phyloP scores from a whole-genome alignment of 2,329 filamentous ascomycete genomes.

The Stenocarpella maydis region DNA sequence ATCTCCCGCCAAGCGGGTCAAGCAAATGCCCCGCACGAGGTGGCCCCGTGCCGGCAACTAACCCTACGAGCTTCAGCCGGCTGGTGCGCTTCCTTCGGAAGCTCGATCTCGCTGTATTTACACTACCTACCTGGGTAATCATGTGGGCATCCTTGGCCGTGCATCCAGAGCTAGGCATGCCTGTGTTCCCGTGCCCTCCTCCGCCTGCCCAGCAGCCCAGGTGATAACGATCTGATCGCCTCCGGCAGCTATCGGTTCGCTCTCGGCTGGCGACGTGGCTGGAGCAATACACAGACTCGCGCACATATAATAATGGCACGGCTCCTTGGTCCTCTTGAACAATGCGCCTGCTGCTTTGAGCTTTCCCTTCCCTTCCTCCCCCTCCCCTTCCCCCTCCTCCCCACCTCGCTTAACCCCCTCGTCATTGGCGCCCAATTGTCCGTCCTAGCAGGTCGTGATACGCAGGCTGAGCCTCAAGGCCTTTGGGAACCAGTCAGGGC shows the following conservation, averaged over 20 bases:
- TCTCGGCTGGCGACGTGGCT: slow-evolving; percentile 32
- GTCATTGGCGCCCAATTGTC: not conserved
- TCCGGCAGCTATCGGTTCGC: slow-evolving; percentile 30
- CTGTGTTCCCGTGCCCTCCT: slow-evolving; percentile 23
- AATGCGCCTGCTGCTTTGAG: not conserved
- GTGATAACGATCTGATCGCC: slow-evolving; percentile 32
- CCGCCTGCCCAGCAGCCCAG: slow-evolving; percentile 24
- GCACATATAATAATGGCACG: slow-evolving; percentile 24
- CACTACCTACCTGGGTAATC: no score
- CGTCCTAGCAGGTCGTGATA: slow-evolving; percentile 12
- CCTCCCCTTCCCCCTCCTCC: not conserved
- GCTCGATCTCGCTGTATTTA: slow-evolving; percentile 14
- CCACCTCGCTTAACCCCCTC: not conserved
- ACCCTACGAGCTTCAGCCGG: slow-evolving; percentile 16
- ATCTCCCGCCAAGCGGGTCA: slow-evolving; percentile 17
- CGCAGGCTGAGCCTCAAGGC: not conserved
- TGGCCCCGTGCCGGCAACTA: slow-evolving; percentile 34
- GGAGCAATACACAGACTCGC: no score
- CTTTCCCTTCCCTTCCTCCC: not conserved
- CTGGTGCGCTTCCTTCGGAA: slow-evolving; percentile 14
- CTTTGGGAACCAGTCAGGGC: not conserved
- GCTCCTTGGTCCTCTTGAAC: slow-evolving; percentile 1
- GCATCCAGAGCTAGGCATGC: slow-evolving; percentile 19
- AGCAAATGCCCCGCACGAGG: slow-evolving; percentile 22
- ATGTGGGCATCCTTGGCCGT: slow-evolving; percentile 17